Base-by-base conservation (phyloP, 1,139 yeast genomes). In the Taphrina communis region DNA sequence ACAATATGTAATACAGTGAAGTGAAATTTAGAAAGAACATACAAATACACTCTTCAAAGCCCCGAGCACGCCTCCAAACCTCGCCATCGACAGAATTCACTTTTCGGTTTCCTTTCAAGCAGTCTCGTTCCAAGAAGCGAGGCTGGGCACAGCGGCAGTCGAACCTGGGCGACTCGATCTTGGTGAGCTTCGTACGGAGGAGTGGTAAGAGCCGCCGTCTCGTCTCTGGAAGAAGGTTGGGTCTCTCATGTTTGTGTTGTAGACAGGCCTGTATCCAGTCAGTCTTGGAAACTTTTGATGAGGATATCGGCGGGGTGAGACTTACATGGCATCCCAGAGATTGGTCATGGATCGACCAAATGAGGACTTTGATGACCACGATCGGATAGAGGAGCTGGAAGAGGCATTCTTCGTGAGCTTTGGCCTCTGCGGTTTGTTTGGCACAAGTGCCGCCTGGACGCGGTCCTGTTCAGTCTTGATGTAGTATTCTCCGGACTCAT, bases 181-280 rank as follows among this genome's bases (percentile, higher is more conserved):
- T 38, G 60, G 60, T 21, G 60, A 39, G 17, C 14, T 12, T 21
- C 36, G 38, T 6, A n/a, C 50, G 35, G 50, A 39, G 8, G 60
- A 56, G 60, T 38, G 7, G 50, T 25, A 17, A 6, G 60, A 56
- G 6, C 60, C 50, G 9, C 60, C 60, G 21, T 56, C 60, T 17
- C 60, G 48, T 39, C 60, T 17, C 38, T 21, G 38, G 36, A 56
- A 39, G 36, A 56, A 39, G 60, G 19, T 36, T 38, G 60, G 60
- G 50, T 56, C 60, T 14, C 36, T 14, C 60, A 56, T 56, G 38
- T 56, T 21, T 39, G 60, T 56, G 60, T 56, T 56, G 60, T 56
- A 56, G 36, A 56, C 60, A 7, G 60, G 60, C 58, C 58, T 53
- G 41, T n/a, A 25, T 25, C 31, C 31, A 25, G 31, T 25, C 31